A percentile compares a stretch with the other conserved stretches of the same genome.
phyloP scores from a whole-genome alignment of 2,329 filamentous ascomycete species.

The Coniochaeta pulveracea region DNA sequence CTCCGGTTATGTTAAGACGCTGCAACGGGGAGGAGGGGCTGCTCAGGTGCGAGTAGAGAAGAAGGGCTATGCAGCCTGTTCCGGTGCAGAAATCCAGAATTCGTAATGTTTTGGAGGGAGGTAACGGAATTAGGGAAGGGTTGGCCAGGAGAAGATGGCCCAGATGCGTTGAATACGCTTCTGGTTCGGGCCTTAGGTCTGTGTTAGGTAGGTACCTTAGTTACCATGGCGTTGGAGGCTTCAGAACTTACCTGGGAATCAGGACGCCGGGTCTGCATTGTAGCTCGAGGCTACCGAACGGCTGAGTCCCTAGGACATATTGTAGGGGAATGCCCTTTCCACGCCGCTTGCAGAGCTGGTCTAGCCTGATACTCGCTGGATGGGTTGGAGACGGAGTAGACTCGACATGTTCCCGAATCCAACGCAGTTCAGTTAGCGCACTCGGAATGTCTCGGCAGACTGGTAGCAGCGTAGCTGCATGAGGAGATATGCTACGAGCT shows the following conservation, averaged over 20 bases:
- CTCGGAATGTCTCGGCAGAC: slow-evolving; percentile 52
- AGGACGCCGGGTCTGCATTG: slow-evolving; percentile 66
- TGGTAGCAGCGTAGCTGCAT: slow-evolving; percentile 50
- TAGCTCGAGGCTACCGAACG: slow-evolving; percentile 76
- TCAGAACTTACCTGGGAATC: slow-evolving; percentile 69
- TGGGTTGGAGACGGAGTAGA: slow-evolving; percentile 5
- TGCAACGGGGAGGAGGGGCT: slow-evolving; percentile 17
- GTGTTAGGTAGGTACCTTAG: not conserved
- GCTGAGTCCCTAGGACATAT: slow-evolving; percentile 80
- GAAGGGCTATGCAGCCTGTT: slow-evolving; percentile 77
- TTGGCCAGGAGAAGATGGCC: slow-evolving; percentile 35
- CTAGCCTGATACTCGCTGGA: slow-evolving; percentile 6
- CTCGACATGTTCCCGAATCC: slow-evolving; percentile 52
- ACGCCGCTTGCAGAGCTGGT: slow-evolving; percentile 33
- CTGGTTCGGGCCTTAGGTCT: slow-evolving; percentile 49
- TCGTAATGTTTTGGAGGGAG: slow-evolving; percentile 15
- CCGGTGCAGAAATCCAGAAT: slow-evolving; percentile 85
- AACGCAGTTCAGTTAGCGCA: slow-evolving; percentile 59
- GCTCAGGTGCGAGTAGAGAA: slow-evolving; percentile 49
- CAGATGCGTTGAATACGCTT: slow-evolving; percentile 52
- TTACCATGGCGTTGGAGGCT: not conserved
- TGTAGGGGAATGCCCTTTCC: slow-evolving; percentile 66
- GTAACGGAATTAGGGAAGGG: no score
- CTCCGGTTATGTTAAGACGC: slow-evolving; percentile 44
- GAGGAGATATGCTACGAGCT: slow-evolving; percentile 40